These are phyloP conservation scores for Sporothrix brunneoviolacea DNA, from an alignment of 2,329 filamentous ascomycete genomes.

Conservation along the genomic window DNA sequence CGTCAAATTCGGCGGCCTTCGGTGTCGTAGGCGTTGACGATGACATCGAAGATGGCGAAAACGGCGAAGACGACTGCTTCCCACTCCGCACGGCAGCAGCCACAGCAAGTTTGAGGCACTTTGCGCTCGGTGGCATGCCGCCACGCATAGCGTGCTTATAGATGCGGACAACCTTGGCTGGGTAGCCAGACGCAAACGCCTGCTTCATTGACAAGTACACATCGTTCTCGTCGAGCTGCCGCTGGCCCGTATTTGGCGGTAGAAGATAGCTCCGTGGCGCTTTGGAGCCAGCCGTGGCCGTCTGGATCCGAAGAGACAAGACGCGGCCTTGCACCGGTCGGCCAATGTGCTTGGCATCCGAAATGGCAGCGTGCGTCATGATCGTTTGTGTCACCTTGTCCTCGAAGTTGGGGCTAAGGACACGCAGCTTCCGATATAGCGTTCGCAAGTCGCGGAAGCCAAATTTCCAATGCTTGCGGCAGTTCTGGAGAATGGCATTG, in stretches of 20 bases:
- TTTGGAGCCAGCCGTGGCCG: conserved; percentile 2
- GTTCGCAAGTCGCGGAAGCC: conserved; percentile 28
- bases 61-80: conserved; percentile 11
- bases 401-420: conserved; percentile 26
- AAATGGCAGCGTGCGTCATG: conserved; percentile 30
- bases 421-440: conserved; percentile 29
- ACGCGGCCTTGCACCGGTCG: conserved; percentile 19
- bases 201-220: conserved; percentile 36
- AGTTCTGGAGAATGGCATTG: conserved; percentile 34
- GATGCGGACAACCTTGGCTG: conserved; percentile 28
- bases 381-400: conserved; percentile 35
- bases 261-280: not conserved
- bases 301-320: conserved; percentile 20
- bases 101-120: conserved; percentile 43
- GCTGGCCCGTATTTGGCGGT: conserved; percentile 21
- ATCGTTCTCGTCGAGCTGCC: conserved; percentile 24
- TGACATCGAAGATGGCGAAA: too few species aligned
- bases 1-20: conserved; percentile 17
- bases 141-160: conserved; percentile 32
- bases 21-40: not conserved
- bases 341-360: conserved; percentile 22
- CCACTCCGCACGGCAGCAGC: conserved; percentile 33
- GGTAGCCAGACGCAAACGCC: conserved; percentile 27
- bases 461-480: conserved; percentile 32
- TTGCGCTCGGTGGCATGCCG: conserved; percentile 31